Percentiles rank a stretch among this genome's conserved stretches.
phyloP scores from a whole-genome alignment of 345 rosid species.

The Populus simonii region DNA sequence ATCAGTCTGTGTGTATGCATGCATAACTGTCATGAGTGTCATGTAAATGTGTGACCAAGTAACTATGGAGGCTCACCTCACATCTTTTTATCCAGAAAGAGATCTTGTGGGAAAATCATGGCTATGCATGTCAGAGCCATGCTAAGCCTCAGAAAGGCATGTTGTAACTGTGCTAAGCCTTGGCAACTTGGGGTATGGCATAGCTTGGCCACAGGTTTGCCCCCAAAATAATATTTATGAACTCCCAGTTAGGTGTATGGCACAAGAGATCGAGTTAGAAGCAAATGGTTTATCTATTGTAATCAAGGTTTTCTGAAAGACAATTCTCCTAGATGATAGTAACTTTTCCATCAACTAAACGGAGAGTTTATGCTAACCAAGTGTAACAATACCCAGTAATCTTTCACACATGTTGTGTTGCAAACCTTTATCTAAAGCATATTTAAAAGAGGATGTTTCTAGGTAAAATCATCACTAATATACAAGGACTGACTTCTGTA shows the following conservation, averaged over 20 bases:
- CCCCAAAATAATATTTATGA: background rate
- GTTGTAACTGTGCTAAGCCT: background rate
- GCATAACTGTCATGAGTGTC: background rate
- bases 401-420: background rate
- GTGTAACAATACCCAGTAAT: background rate
- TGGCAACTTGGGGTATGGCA: background rate
- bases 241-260: background rate
- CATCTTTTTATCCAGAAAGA: background rate
- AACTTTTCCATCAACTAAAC: background rate
- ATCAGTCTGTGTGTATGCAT: background rate
- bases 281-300: background rate
- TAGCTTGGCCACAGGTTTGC: background rate
- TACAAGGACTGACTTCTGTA: background rate
- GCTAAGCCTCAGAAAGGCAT: background rate
- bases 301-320: background rate
- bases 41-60: background rate
- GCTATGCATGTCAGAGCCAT: background rate
- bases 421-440: background rate
- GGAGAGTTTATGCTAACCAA: background rate
- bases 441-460: background rate
- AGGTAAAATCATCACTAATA: background rate
- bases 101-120: background rate
- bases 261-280: background rate
- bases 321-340: background rate
- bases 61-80: background rate